These are phyloP conservation scores for Neurospora crassa DNA, from an alignment of 2,329 filamentous ascomycete genomes.

Conservation along the genomic window DNA sequence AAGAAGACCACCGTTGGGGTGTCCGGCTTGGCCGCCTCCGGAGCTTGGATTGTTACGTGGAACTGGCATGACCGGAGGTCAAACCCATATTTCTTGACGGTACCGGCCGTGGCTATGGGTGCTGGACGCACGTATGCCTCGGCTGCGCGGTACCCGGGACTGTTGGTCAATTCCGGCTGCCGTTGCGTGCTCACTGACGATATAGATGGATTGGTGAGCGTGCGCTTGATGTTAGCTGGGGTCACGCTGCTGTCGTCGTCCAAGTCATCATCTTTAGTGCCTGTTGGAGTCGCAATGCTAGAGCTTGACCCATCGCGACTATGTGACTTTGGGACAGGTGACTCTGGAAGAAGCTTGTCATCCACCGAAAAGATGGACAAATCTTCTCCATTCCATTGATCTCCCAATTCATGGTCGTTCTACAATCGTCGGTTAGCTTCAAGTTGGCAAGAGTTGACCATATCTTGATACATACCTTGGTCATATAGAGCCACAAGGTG, in stretches of 20 bases:
- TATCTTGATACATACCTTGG: conserved; percentile 42
- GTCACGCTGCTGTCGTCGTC: conserved; percentile 53
- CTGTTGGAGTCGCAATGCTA: conserved; percentile 19
- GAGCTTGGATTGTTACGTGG: conserved; percentile 57
- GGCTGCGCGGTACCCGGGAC: conserved; percentile 74
- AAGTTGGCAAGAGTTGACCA: background rate
- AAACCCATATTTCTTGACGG: conserved; percentile 64
- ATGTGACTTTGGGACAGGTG: conserved; percentile 35
- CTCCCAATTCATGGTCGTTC: conserved; percentile 83
- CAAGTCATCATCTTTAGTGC: conserved; percentile 7
- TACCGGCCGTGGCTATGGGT: conserved; percentile 65
- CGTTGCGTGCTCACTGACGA: conserved; percentile 44
- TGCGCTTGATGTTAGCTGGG: conserved; percentile 65
- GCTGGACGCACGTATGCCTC: conserved; percentile 88
- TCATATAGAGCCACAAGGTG: conserved; percentile 80
- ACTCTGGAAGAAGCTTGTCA: conserved; percentile 55
- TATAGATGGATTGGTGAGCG: conserved; percentile 59
- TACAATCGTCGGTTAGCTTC: conserved; percentile 22
- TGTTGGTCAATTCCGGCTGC: conserved; percentile 48
- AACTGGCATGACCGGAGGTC: conserved; percentile 74
- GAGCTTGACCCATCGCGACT: conserved; percentile 34
- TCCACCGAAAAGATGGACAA: conserved; percentile 82
- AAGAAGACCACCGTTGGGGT: conserved; percentile 75
- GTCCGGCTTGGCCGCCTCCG: conserved; percentile 42
- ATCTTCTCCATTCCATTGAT: conserved; percentile 97